Evolutionary conservation across 1,284 basidiomycete genomes (phyloP), one percentile per base, ranked within the genome.

Genomic region (Pseudozyma pruni): DNA sequence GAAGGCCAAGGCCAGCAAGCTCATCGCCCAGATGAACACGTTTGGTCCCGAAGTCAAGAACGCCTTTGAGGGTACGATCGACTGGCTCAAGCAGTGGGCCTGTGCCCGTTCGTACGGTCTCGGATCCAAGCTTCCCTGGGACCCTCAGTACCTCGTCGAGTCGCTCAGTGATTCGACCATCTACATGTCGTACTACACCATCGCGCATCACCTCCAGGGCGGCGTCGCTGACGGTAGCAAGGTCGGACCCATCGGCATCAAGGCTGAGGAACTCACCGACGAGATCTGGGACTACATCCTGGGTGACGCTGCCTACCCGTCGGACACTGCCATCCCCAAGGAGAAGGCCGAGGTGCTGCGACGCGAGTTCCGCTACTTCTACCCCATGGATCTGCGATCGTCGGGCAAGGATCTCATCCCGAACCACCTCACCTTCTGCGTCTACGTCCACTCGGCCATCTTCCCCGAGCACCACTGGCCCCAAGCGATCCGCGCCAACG

Each of bases 381-480:
- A 99, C 85, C 96, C 96, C 45, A 90, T 98, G 86, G 93, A 98
- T 85, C 88, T 99, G 74, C 92, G 96, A 53, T 98, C 95, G 8
- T 98, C 95, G n/a, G 96, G 93, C 67, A 98, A 98, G 85, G 96
- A 98, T 81, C 87, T 99, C 54, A 92, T 99, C 75, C 91, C 91
- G 45, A 99, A 99, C 84, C 92, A 98, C 84, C 83, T 99, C 74
- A 94, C 95, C 3, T 98, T 98, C 86, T 90, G 90, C 67, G 85
- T 97, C 75, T 98, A 98, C 86, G 90, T 90, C 80, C 96, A 99
- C 84, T 89, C 91, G 23, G 94, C 96, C 4, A 84, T 98, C 45
- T 98, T 98, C 88, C 88, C 91, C 40, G 92, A 94, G 83, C 87
- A 93, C 79, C 93, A 94, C 84, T 94, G 92, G 92, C 96, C 96